Base-by-base conservation (phyloP, 805 yeast genomes). In the Starmerella apis region DNA sequence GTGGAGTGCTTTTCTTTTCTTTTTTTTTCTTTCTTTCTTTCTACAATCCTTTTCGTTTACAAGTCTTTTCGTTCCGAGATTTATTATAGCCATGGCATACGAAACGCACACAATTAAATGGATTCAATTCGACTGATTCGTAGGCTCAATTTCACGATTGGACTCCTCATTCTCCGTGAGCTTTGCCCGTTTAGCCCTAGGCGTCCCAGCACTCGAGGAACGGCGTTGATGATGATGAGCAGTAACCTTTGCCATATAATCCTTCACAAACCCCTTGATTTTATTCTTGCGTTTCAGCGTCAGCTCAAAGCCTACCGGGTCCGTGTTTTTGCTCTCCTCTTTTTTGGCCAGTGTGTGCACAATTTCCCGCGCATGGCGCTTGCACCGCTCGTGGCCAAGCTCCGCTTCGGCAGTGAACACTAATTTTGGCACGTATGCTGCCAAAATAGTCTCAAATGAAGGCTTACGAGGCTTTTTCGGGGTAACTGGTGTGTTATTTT, bases 351-450 rank as follows among this genome's bases (percentile, higher is more conserved):
- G 68, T 0, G 71, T 66, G 55, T 79, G 75, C 4, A 81, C 86
- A 50, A 90, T 78, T 45, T 87, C 95, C 53, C 78, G 76, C 2
- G 95, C 85, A 65, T 87, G 82, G 33, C 74, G 74, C 66, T 88
- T 90, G 46, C 86, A 61, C 49, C 78, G 73, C 4, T 83, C 94
- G 51, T 78, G 79, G 4, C 86, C 87, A 20, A 90, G 70, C 48
- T 78, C 80, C 2, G 70, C 62, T 56, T 78, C 81, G 63, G 82
- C 78, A 56, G 76, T 77, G 56, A 79, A 79, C 48, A 88, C 71
- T 61, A 83, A 65, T 59, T 87, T 86, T 9, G 96, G 96, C 10
- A 90, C 83, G 57, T 77, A 71, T 14, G 72, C 66, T 1, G 96
- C 96, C 62, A 90, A 78, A 28, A 70, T 19, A 13, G 37, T 4